phyloP scores from a whole-genome alignment of 2,329 filamentous ascomycete species.

The Grosmannia serpens region DNA sequence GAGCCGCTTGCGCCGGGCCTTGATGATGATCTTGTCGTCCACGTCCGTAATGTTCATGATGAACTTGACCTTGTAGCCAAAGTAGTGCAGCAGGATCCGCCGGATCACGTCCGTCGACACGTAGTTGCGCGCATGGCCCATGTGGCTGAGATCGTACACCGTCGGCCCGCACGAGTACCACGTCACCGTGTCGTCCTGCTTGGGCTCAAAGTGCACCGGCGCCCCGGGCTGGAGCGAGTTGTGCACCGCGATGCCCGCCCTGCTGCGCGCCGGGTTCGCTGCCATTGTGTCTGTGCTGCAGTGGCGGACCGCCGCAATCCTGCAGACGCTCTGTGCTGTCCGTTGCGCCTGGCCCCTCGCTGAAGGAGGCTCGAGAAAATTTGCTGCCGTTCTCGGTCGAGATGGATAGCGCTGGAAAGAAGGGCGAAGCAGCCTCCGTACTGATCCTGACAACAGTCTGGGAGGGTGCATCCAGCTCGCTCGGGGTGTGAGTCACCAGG shows the following conservation, averaged over 20 bases:
- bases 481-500: slow-evolving; percentile 3
- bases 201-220: slow-evolving; percentile 37
- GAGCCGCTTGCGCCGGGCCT: slow-evolving; percentile 16
- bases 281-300: slow-evolving; percentile 3
- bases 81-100: slow-evolving; percentile 59
- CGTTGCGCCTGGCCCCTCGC: background rate
- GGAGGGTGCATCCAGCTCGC: slow-evolving; percentile 7
- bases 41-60: slow-evolving; percentile 71
- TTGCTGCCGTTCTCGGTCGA: background rate
- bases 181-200: slow-evolving; percentile 11
- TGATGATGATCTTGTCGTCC: slow-evolving; percentile 41
- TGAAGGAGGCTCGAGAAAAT: background rate
- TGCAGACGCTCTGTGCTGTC: background rate
- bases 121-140: slow-evolving; percentile 68
- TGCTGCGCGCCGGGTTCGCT: background rate
- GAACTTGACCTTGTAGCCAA: slow-evolving; percentile 58
- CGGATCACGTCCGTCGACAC: slow-evolving; percentile 66
- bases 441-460: slow-evolving; percentile 1
- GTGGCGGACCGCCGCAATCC: background rate
- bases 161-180: slow-evolving; percentile 17
- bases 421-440: slow-evolving; percentile 1
- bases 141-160: slow-evolving; percentile 61
- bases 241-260: slow-evolving; percentile 50
- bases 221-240: slow-evolving; percentile 64
- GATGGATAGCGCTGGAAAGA: background rate